Percentiles rank a stretch among this genome's conserved stretches.
phyloP scores from a whole-genome alignment of 1,139 yeast genomes.

The Spencermartinsiella ligniputridi region DNA sequence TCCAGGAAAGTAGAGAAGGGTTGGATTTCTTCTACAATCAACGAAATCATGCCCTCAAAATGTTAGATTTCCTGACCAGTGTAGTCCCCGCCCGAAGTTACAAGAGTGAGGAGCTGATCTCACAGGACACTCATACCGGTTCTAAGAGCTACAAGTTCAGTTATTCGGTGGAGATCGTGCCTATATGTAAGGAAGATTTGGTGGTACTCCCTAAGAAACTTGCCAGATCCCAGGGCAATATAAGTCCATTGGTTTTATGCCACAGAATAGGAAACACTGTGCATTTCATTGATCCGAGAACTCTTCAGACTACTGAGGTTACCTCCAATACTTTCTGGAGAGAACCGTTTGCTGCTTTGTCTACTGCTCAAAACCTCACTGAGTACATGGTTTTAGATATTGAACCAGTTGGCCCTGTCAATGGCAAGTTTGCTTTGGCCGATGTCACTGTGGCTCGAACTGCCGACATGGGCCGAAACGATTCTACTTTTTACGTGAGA shows the following conservation, averaged over 20 bases:
- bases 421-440: conserved; percentile 77
- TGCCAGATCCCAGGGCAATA: conserved; percentile 79
- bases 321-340: conserved; percentile 76
- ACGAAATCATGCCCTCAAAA: conserved; percentile 85
- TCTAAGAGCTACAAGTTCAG: conserved; percentile 84
- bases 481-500: conserved; percentile 73
- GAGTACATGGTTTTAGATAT: conserved; percentile 92
- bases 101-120: conserved; percentile 84
- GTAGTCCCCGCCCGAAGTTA: conserved; percentile 81
- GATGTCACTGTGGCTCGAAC: conserved; percentile 89
- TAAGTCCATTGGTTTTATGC: conserved; percentile 55
- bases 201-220: conserved; percentile 85
- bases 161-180: conserved; percentile 88
- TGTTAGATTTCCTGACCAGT: conserved; percentile 82
- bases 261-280: conserved; percentile 74
- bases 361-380: conserved; percentile 68
- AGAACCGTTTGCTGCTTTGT: conserved; percentile 67
- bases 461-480: conserved; percentile 83
- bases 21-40: conserved; percentile 88
- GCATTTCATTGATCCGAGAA: conserved; percentile 78
- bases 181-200: conserved; percentile 93
- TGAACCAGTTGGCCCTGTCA: conserved; percentile 81
- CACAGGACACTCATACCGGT: conserved; percentile 89
- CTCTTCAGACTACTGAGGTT: conserved; percentile 74
- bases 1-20: conserved; percentile 90